Evolutionary conservation across 192 early-diverging fungal genomes (phyloP).

Genomic region (Polychytrium aggregatum): DNA sequence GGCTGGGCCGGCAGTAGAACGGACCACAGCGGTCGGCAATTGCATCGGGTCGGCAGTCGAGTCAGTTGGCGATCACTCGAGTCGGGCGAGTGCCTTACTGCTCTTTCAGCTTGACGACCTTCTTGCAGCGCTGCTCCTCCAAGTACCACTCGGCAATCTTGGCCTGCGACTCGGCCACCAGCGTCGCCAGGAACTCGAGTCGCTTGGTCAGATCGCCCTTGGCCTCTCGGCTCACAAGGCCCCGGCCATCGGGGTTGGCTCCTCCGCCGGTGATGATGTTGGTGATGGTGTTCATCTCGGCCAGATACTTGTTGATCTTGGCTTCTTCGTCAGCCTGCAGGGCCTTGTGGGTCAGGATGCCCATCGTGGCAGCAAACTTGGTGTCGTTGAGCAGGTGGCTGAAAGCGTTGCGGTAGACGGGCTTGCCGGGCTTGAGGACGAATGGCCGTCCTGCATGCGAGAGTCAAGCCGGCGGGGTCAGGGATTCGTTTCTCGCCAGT

Average conservation of each 20-base stretch:
- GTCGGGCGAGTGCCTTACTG: too few relatives aligned
- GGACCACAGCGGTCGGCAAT: too few relatives aligned
- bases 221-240: neutral
- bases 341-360: constrained; percentile 28
- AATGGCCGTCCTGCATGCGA: constrained; percentile 67
- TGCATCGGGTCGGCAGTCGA: too few relatives aligned
- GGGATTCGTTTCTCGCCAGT: too few relatives aligned
- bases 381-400: constrained; percentile 54
- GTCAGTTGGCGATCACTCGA: too few relatives aligned
- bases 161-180: constrained; percentile 7
- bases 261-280: too few relatives aligned
- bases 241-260: too few relatives aligned
- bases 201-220: constrained; percentile 7
- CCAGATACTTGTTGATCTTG: constrained; percentile 17
- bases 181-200: constrained; percentile 16
- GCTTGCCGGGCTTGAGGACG: constrained; percentile 68
- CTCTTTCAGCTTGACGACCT: constrained; percentile 20
- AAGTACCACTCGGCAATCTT: constrained; percentile 15
- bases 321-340: constrained; percentile 20
- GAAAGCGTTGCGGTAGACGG: constrained; percentile 75
- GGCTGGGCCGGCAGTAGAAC: too few relatives aligned
- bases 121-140: constrained; percentile 24
- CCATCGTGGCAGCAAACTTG: constrained; percentile 71
- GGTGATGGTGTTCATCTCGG: constrained; percentile 20
- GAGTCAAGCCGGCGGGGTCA: too few relatives aligned